Evolutionary conservation across 1,284 basidiomycete species (phyloP).

Genomic region (Fomitopsis schrenkii): DNA sequence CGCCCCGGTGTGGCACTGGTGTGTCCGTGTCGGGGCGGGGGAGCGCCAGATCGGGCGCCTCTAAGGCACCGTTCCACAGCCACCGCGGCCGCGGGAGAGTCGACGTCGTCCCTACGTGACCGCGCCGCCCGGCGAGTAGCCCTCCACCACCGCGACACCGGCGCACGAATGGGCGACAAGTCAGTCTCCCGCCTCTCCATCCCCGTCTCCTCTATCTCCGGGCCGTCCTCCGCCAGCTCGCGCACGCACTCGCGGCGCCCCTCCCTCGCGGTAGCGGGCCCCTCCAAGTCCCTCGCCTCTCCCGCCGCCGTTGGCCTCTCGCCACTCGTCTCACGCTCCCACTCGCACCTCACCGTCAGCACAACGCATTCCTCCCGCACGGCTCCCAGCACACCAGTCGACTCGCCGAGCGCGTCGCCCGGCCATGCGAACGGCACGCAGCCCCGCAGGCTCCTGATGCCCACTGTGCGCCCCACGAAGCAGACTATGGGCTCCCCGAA

Average conservation of each 20-base stretch:
- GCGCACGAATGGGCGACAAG: background rate
- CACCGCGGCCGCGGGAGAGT: background rate
- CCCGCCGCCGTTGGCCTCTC: background rate
- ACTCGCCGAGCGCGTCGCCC: slow-evolving; percentile 15
- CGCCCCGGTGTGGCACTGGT: background rate
- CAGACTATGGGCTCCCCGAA: slow-evolving; percentile 10
- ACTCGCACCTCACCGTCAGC: background rate
- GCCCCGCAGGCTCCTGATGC: slow-evolving; percentile 21
- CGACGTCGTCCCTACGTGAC: background rate
- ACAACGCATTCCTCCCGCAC: background rate
- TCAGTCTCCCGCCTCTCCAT: background rate
- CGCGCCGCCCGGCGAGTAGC: background rate
- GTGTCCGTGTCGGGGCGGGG: background rate
- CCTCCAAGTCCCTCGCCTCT: background rate
- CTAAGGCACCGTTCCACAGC: too few relatives aligned
- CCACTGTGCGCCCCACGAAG: slow-evolving; percentile 21
- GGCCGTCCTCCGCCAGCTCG: background rate
- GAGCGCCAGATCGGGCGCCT: background rate
- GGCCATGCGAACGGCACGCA: background rate
- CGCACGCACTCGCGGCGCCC: slow-evolving; percentile 1
- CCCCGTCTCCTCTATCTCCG: background rate
- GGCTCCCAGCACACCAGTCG: slow-evolving; percentile 12
- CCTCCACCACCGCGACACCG: background rate
- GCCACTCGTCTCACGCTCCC: slow-evolving; percentile 2
- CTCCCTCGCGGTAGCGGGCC: background rate